Evolutionary conservation across 2,329 filamentous ascomycete genomes (phyloP), one percentile per base, ranked within the genome.

Genomic region (Pseudopithomyces maydicus): DNA sequence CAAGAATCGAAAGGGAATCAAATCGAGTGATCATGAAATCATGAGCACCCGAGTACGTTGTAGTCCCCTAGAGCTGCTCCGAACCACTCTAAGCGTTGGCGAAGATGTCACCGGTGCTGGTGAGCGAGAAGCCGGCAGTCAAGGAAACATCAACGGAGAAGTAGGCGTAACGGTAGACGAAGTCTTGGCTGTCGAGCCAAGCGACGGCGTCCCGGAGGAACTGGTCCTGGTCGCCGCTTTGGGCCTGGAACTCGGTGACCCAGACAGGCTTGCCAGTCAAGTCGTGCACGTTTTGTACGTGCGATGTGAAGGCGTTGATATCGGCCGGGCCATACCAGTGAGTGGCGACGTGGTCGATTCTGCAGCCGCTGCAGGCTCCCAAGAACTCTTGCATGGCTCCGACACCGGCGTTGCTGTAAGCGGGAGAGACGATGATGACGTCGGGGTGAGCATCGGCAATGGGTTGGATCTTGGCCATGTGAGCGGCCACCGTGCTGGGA

Each of bases 321-420:
- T 73, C 70, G 53, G 49, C 66, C 56, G 61, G 39, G 71, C 49
- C 67, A 57, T 77, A 77, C 68, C 70, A 77, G 59, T 77, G 75
- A n/a, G 73, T 65, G 46, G 63, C 61, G 50, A 74, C 65, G 49
- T 73, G 75, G 64, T 77, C 75, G 44, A 74, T 69, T 33, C 65
- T 55, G 68, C 71, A 74, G 56, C 56, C 69, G 14, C 29, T 46
- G 61, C 71, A 74, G 12, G 47, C 49, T 20, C 39, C 38, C 53
- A 74, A 63, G 64, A 74, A 74, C 6, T 59, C 74, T 57, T 64
- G 68, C 57, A 55, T 49, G 42, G 58, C 41, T 8, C 59, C 60
- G 42, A 56, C 56, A n/a, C 20, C 42, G 45, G 67, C 66, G 55
- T 74, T 74, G 58, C 73, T 77, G 15, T 75, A 72, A n/a, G 71